Evolutionary conservation across 768 basidiomycete species (phyloP), one percentile per base, ranked within the genome.

Genomic region (Termitomyces sp.): DNA sequence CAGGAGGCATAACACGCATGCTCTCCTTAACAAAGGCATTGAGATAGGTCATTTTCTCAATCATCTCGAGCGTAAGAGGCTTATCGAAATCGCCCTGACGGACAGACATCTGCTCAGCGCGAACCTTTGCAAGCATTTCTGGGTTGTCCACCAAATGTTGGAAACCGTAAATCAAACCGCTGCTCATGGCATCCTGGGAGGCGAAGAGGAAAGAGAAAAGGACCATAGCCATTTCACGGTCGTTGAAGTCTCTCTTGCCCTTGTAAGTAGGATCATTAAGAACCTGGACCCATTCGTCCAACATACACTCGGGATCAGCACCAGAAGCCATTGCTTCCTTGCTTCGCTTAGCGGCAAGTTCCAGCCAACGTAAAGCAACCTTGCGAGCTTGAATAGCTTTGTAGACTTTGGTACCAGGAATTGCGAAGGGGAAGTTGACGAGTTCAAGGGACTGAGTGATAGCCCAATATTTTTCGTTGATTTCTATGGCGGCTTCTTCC

Each of bases 121-220:
- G 85, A 64, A 98, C 84, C 76, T 96, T 98, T 40, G 84, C 86
- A 66, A 96, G 76, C 57, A 97, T 78, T 28, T 94, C 90, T 1
- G 96, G 96, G 71, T 92, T 82, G 74, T 98, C 97, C 48, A 92
- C 92, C 40, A 97, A 82, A 74, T 96, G 93, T 76, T 99, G 97
- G 86, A 98, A 97, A 42, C 87, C 90, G 74, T 93, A 98, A 69
- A 97, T 94, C 68, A 98, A 78, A 54, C 95, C 96, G 62, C 92
- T 94, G 72, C 92, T 93, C 97, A 99, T 98, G 52, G 97, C 97
- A 72, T 99, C 97, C 79, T 97, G 94, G 28, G 88, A 91, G 2
- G 94, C 97, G 69, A 98, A 98, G 57, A 99, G 79, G 88, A 98
- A 98, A 12, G 92, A 94, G 71, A 99, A 89, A 44, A 99, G 76